Base-by-base conservation (phyloP, 495 filamentous ascomycete species). In the Apodospora peruviana region DNA sequence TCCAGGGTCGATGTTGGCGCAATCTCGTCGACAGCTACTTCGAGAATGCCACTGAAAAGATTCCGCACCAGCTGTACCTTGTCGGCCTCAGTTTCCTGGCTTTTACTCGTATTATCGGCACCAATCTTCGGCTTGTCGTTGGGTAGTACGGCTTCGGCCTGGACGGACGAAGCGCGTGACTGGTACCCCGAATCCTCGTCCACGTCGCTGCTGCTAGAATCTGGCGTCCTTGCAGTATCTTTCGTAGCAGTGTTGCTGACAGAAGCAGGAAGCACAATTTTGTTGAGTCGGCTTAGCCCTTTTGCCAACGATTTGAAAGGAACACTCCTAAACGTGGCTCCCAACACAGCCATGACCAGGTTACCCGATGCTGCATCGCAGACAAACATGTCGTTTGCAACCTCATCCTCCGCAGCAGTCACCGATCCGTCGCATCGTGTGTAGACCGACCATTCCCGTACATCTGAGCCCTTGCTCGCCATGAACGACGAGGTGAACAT, bases 1-100 rank as follows among this genome's bases (percentile, higher is more conserved):
- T 37, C 27, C 18, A 37, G 27, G 3, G 43, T 12, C 4, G 19
- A 3, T 5, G 22, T 21, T 2, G 5, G 10, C 27, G 18, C 14
- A 18, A 37, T 24, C 21, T 45, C 12, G 5, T 29, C 42, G 18
- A 9, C 12, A 22, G 42, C 16, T 9, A 45, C 16, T 11, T 45
- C 77, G 8, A 17, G 8, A n/a, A 45, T 14, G 19, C 11, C 24
- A 2, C 11, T 12, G 71, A 35, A 55, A 71, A 21, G 72, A n/a
- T 72, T 1, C 81, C 63, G 77, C 77, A 81, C n/a, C n/a, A n/a
- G n/a, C n/a, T n/a, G n/a, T n/a, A n/a, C n/a, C 27, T 32, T 32
- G 27, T 7, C 27, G 7, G 27, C 27, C 27, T 32, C 14, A 14
- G 27, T 14, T 7, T 32, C 27, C 7, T 32, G 14, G 7, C 27